Evolutionary conservation across 768 basidiomycete species (phyloP).

Genomic region (Rhodosporidiobolus odoratus): DNA sequence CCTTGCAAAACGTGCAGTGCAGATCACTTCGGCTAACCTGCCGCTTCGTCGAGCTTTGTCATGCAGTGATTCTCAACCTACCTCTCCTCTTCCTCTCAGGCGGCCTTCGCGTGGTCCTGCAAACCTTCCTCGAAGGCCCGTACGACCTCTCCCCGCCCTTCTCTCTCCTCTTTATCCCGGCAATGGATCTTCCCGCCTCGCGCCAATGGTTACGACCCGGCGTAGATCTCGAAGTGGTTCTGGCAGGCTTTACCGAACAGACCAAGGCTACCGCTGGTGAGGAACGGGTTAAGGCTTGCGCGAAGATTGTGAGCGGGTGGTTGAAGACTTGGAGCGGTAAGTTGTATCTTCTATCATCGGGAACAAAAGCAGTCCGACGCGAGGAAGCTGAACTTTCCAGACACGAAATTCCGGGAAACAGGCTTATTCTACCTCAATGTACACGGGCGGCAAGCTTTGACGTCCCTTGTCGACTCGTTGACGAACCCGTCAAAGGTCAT

Average conservation of each 20-base stretch:
- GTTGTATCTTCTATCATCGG: slow-evolving; percentile 41
- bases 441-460: slow-evolving; percentile 77
- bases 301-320: slow-evolving; percentile 73
- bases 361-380: background rate
- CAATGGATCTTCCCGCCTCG: slow-evolving; percentile 78
- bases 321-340: slow-evolving; percentile 88
- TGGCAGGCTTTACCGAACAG: slow-evolving; percentile 87
- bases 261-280: slow-evolving; percentile 72
- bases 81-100: slow-evolving; percentile 73
- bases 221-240: slow-evolving; percentile 82
- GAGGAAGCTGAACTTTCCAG: slow-evolving; percentile 7
- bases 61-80: slow-evolving; percentile 76
- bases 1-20: too few species aligned
- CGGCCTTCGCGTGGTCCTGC: slow-evolving; percentile 77
- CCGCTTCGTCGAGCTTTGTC: background rate
- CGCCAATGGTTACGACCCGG: slow-evolving; percentile 72
- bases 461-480: slow-evolving; percentile 71
- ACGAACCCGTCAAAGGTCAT: slow-evolving; percentile 82
- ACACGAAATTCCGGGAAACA: slow-evolving; percentile 14
- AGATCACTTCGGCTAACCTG: too few species aligned
- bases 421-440: slow-evolving; percentile 92
- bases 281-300: slow-evolving; percentile 71
- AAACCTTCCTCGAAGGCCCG: slow-evolving; percentile 66
- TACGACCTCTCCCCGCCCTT: slow-evolving; percentile 53
- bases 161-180: slow-evolving; percentile 70